Percentiles rank a stretch among this genome's conserved stretches.
phyloP scores from a whole-genome alignment of 306 rosid genomes.

The Fagus crenata region DNA sequence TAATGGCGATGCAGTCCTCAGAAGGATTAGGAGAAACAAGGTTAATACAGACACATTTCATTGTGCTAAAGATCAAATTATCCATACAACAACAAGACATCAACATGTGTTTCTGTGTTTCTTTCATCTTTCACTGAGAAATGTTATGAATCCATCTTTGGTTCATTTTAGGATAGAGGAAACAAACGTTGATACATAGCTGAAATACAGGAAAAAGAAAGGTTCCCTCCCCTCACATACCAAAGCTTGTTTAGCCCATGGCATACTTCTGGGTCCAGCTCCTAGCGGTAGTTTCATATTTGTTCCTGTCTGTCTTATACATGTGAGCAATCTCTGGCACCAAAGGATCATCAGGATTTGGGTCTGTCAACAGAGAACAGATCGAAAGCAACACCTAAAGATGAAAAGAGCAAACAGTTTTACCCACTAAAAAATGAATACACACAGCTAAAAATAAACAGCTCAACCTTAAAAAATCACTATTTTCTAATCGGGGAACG shows the following conservation, averaged over 20 bases:
- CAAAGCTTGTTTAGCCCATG: conserved; percentile 64
- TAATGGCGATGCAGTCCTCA: not conserved
- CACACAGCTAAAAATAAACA: conserved; percentile 1
- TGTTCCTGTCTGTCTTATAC: conserved; percentile 91
- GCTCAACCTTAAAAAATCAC: not conserved
- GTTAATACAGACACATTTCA: conserved; percentile 30
- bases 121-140: conserved; percentile 29
- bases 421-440: not conserved
- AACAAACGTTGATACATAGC: conserved; percentile 47
- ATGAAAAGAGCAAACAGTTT: conserved; percentile 3
- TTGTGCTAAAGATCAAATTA: conserved; percentile 38
- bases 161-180: conserved; percentile 45
- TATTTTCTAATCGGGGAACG: not conserved
- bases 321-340: conserved; percentile 93
- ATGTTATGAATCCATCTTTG: conserved; percentile 33
- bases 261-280: conserved; percentile 96
- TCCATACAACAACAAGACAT: conserved; percentile 47
- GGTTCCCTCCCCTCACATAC: conserved; percentile 32
- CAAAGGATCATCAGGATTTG: conserved; percentile 85
- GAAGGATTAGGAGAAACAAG: conserved; percentile 8
- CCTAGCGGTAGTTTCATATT: conserved; percentile 89
- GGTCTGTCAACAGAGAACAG: conserved; percentile 85
- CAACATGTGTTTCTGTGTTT: conserved; percentile 28
- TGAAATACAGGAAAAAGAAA: conserved; percentile 28
- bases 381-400: conserved; percentile 78